Percentiles rank a stretch among this genome's conserved stretches.
These are phyloP conservation scores for Hydrangea macrophylla DNA, from an alignment of 148 eudicot genomes.

Conservation along the genomic window DNA sequence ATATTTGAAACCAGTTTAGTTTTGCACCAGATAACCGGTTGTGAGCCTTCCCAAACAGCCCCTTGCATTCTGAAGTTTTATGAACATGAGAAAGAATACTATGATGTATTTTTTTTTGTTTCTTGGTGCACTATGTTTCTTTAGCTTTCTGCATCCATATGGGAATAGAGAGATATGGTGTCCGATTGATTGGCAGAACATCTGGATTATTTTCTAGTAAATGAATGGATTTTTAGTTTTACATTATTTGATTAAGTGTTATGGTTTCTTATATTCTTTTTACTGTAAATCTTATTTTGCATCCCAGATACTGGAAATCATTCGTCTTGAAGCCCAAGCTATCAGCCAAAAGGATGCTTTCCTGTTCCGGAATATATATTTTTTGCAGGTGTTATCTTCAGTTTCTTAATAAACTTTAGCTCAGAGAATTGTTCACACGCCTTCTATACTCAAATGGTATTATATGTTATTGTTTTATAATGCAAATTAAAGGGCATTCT, in stretches of 20 bases:
- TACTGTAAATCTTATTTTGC: slow-evolving; percentile 1
- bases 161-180: not conserved
- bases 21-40: no score
- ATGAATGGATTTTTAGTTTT: not conserved
- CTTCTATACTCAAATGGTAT: not conserved
- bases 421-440: not conserved
- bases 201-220: not conserved
- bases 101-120: not conserved
- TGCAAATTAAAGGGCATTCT: not conserved
- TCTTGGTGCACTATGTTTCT: not conserved
- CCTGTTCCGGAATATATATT: not conserved
- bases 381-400: not conserved
- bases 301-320: slow-evolving; percentile 6
- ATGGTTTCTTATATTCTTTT: not conserved
- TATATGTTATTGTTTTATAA: not conserved
- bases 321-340: not conserved
- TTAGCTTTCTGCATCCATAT: not conserved
- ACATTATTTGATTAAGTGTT: not conserved
- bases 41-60: no score
- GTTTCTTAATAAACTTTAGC: not conserved
- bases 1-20: no score
- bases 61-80: not conserved
- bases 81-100: not conserved
- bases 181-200: not conserved
- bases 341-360: not conserved